These are phyloP conservation scores for Blastomyces parvus DNA, from an alignment of 2,329 filamentous ascomycete genomes.

Conservation along the genomic window DNA sequence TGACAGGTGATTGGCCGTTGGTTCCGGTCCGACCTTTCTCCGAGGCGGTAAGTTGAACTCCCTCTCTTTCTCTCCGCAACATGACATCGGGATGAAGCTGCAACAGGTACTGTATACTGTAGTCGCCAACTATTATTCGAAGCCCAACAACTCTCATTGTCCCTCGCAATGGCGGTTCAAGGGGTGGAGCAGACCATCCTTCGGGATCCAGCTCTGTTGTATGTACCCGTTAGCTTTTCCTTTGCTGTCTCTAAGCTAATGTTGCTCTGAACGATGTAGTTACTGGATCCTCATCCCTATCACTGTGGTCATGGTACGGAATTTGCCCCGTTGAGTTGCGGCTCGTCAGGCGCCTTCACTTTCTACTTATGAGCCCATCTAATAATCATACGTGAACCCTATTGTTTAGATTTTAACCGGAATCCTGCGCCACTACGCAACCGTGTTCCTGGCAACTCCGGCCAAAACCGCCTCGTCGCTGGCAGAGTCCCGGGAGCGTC, in stretches of 20 bases:
- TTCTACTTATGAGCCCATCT: background rate
- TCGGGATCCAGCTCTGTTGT: slow-evolving; percentile 97
- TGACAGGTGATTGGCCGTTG: background rate
- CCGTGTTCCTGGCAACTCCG: slow-evolving; percentile 73
- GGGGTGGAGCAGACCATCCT: slow-evolving; percentile 88
- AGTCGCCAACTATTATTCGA: background rate
- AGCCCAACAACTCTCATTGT: background rate
- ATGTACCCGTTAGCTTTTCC: slow-evolving; percentile 31
- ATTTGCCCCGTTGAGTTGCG: background rate
- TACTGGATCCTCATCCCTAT: slow-evolving; percentile 99
- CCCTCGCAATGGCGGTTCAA: slow-evolving; percentile 60
- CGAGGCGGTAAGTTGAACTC: too few relatives aligned
- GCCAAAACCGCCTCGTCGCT: slow-evolving; percentile 68
- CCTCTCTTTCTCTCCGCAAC: too few relatives aligned
- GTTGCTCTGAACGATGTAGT: slow-evolving; percentile 41
- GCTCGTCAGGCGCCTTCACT: slow-evolving; percentile 8
- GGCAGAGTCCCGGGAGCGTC: slow-evolving; percentile 62
- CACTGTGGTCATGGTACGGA: slow-evolving; percentile 79
- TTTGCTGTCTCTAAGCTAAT: background rate
- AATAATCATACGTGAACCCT: background rate
- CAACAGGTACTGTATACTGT: too few relatives aligned
- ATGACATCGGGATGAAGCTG: too few relatives aligned
- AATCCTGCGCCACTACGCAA: slow-evolving; percentile 90
- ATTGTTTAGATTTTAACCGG: slow-evolving; percentile 70
- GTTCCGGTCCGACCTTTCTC: too few relatives aligned